A percentile compares a stretch with the other conserved stretches of the same genome.
phyloP scores from a whole-genome alignment of 768 basidiomycete species.

The Hysterangium stoloniferum region DNA sequence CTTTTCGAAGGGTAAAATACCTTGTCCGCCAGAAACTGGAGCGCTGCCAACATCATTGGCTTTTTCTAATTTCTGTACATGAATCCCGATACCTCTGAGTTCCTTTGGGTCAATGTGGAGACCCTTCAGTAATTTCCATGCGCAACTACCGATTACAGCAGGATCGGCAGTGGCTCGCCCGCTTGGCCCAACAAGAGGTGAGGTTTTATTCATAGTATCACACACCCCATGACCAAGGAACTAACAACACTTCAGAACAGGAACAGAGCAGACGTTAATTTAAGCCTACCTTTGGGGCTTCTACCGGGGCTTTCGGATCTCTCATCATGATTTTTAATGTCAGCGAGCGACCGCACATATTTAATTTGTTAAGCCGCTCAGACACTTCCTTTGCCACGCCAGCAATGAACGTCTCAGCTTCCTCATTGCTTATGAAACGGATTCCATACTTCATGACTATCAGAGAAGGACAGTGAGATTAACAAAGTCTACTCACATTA shows the following conservation, averaged over 20 bases:
- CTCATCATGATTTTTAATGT: slow-evolving; percentile 88
- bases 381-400: slow-evolving; percentile 76
- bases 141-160: slow-evolving; percentile 62
- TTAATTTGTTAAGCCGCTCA: slow-evolving; percentile 56
- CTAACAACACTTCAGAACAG: slow-evolving; percentile 31
- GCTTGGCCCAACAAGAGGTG: slow-evolving; percentile 45
- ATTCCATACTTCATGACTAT: slow-evolving; percentile 72
- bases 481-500: slow-evolving; percentile 52
- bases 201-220: slow-evolving; percentile 73
- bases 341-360: slow-evolving; percentile 64
- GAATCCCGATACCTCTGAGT: slow-evolving; percentile 87
- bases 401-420: slow-evolving; percentile 72
- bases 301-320: slow-evolving; percentile 77
- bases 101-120: slow-evolving; percentile 79
- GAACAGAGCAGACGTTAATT: background rate
- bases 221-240: slow-evolving; percentile 90
- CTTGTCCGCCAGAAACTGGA: slow-evolving; percentile 42
- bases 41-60: slow-evolving; percentile 21
- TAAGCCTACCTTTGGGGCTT: slow-evolving; percentile 72
- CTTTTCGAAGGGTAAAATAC: slow-evolving; percentile 48
- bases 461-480: slow-evolving; percentile 10
- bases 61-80: slow-evolving; percentile 81
- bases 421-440: slow-evolving; percentile 74
- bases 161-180: slow-evolving; percentile 70
- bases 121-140: slow-evolving; percentile 64